Conservation (phyloP, 2,329 filamentous ascomycete genomes). For the Parastagonospora avenae region DNA sequence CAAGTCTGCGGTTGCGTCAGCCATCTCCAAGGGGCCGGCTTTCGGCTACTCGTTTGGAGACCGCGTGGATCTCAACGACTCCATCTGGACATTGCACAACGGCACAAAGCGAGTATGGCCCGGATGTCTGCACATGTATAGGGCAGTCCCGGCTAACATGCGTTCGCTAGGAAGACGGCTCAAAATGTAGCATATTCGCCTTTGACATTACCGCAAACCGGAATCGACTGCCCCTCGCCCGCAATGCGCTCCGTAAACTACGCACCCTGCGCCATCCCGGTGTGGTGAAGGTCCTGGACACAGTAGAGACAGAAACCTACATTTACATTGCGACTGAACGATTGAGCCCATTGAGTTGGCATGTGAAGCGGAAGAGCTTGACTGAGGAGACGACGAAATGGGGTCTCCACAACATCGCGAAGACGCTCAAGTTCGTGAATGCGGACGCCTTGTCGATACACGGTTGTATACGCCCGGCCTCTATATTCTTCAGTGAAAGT, state of each 20-base stretch:
- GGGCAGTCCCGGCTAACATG: slow-evolving; percentile 23
- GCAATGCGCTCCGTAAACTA: slow-evolving; percentile 92
- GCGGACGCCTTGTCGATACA: slow-evolving; percentile 91
- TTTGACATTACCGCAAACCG: slow-evolving; percentile 87
- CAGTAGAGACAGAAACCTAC: slow-evolving; percentile 93
- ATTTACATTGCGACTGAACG: slow-evolving; percentile 97
- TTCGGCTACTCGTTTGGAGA: slow-evolving; percentile 95
- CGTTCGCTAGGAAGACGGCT: slow-evolving; percentile 78
- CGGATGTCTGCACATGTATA: slow-evolving; percentile 14
- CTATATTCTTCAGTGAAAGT: slow-evolving; percentile 91
- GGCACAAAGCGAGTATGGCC: slow-evolving; percentile 79
- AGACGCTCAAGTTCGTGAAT: slow-evolving; percentile 95
- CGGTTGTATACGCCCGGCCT: slow-evolving; percentile 81
- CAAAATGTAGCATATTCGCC: slow-evolving; percentile 93
- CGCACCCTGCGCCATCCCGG: slow-evolving; percentile 92
- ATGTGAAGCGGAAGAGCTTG: slow-evolving; percentile 84
- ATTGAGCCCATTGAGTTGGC: slow-evolving; percentile 84
- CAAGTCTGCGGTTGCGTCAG: slow-evolving; percentile 95
- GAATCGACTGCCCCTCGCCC: slow-evolving; percentile 81
- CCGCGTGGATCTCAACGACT: slow-evolving; percentile 87
- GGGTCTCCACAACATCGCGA: slow-evolving; percentile 88
- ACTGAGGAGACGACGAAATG: slow-evolving; percentile 95
- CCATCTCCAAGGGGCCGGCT: slow-evolving; percentile 90
- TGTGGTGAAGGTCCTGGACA: slow-evolving; percentile 91
- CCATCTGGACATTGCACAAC: slow-evolving; percentile 96